A percentile compares a stretch with the other conserved stretches of the same genome.
phyloP scores from a whole-genome alignment of 768 basidiomycete genomes.

The Clitopilus passeckerianus region DNA sequence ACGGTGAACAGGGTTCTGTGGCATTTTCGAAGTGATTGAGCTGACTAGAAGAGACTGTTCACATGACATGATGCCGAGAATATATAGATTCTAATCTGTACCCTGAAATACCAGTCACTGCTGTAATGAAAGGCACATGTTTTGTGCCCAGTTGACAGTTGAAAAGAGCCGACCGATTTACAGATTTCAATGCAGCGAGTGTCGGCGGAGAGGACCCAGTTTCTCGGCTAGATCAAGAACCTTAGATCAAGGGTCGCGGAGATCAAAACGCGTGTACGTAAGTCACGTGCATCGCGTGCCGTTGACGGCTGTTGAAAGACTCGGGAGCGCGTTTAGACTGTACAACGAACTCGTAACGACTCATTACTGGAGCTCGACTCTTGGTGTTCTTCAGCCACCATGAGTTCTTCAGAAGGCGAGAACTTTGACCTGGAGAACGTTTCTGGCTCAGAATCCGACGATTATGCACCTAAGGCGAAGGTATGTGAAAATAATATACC shows the following conservation, averaged over 20 bases:
- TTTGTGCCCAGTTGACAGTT: neutral
- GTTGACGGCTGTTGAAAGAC: neutral
- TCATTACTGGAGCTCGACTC: neutral
- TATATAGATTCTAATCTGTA: neutral
- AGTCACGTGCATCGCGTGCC: slow-evolving; percentile 1
- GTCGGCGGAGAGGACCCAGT: neutral
- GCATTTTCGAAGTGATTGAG: neutral
- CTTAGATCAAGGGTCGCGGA: neutral
- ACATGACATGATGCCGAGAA: neutral
- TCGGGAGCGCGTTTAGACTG: neutral
- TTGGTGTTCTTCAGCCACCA: slow-evolving; percentile 17
- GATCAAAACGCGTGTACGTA: neutral
- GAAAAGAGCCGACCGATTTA: slow-evolving; percentile 1
- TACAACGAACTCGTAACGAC: neutral
- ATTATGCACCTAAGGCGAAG: slow-evolving; percentile 62
- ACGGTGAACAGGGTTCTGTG: neutral
- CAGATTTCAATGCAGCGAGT: neutral
- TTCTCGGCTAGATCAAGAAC: neutral
- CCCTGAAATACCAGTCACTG: neutral
- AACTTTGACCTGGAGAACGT: slow-evolving; percentile 56
- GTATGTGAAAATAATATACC: slow-evolving; percentile 16
- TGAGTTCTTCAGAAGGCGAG: slow-evolving; percentile 76
- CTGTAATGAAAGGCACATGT: neutral
- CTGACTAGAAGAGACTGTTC: neutral
- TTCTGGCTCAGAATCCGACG: slow-evolving; percentile 65